phyloP scores from a whole-genome alignment of 2,329 filamentous ascomycete genomes.

The Acarospora socialis region DNA sequence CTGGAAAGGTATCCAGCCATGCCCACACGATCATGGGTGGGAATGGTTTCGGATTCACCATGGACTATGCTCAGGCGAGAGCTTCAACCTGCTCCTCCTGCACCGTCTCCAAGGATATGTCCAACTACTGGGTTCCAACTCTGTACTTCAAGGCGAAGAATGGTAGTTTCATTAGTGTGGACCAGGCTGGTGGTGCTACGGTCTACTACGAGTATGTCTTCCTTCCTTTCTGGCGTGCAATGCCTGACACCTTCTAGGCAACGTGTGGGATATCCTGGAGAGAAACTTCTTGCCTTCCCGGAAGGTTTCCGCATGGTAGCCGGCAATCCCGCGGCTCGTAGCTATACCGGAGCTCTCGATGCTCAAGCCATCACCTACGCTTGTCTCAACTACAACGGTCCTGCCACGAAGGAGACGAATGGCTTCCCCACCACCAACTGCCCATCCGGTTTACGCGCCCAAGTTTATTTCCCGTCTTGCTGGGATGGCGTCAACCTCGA shows the following conservation, averaged over 20 bases:
- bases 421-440: slow-evolving; percentile 12
- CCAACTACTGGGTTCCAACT: slow-evolving; percentile 63
- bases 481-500: slow-evolving; percentile 12
- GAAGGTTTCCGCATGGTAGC: slow-evolving; percentile 56
- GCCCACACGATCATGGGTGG: slow-evolving; percentile 59
- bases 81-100: slow-evolving; percentile 58
- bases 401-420: slow-evolving; percentile 19
- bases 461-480: slow-evolving; percentile 12
- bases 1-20: slow-evolving; percentile 45
- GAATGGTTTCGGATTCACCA: slow-evolving; percentile 49
- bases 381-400: slow-evolving; percentile 37
- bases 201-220: slow-evolving; percentile 57
- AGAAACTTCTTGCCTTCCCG: slow-evolving; percentile 56
- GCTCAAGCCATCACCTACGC: slow-evolving; percentile 42
- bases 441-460: neutral
- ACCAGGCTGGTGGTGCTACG: slow-evolving; percentile 40
- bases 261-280: slow-evolving; percentile 39
- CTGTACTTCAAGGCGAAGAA: slow-evolving; percentile 54
- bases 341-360: slow-evolving; percentile 40
- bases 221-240: slow-evolving; percentile 7
- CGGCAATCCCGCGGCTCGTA: slow-evolving; percentile 46
- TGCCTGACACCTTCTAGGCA: slow-evolving; percentile 18
- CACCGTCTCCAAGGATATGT: slow-evolving; percentile 51
- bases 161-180: slow-evolving; percentile 49
- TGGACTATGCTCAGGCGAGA: slow-evolving; percentile 45